phyloP scores from a whole-genome alignment of 2,329 filamentous ascomycete genomes.

The Aureobasidium sp. region DNA sequence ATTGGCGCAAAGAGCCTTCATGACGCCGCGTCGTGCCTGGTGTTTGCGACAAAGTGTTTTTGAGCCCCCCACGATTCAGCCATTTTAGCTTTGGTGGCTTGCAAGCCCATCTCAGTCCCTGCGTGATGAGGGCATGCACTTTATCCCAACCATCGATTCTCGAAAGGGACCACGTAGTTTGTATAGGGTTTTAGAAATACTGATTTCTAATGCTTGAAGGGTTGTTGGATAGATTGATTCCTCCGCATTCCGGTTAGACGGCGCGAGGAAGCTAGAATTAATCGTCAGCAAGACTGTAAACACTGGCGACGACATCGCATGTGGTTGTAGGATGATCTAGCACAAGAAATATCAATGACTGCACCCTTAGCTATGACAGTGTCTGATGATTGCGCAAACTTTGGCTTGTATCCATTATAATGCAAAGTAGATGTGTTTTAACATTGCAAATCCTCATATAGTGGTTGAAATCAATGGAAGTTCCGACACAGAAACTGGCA shows the following conservation, averaged over 20 bases:
- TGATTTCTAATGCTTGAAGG: not conserved
- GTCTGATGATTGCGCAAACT: too few species aligned
- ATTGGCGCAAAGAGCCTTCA: not conserved
- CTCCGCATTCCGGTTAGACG: not conserved
- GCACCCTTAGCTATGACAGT: too few species aligned
- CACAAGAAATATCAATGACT: too few species aligned
- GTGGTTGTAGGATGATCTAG: too few species aligned
- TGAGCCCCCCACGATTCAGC: not conserved
- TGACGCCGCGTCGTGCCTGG: not conserved
- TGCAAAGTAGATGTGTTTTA: too few species aligned
- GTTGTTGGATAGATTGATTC: not conserved
- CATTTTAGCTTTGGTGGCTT: not conserved
- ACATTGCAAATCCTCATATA: too few species aligned
- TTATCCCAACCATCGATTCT: not conserved
- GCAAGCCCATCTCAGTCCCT: not conserved
- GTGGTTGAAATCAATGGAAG: too few species aligned
- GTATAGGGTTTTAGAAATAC: not conserved
- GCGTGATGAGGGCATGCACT: not conserved
- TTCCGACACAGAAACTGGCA: too few species aligned
- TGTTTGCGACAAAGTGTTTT: not conserved
- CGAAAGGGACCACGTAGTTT: not conserved
- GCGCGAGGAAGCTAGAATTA: not conserved
- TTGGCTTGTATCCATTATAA: too few species aligned
- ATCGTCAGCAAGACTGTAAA: too few species aligned
- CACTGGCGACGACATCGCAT: too few species aligned